A percentile compares a stretch with the other conserved stretches of the same genome.
Evolutionary conservation across 306 rosid genomes (phyloP).

Genomic region (Gastrolobium bilobum): DNA sequence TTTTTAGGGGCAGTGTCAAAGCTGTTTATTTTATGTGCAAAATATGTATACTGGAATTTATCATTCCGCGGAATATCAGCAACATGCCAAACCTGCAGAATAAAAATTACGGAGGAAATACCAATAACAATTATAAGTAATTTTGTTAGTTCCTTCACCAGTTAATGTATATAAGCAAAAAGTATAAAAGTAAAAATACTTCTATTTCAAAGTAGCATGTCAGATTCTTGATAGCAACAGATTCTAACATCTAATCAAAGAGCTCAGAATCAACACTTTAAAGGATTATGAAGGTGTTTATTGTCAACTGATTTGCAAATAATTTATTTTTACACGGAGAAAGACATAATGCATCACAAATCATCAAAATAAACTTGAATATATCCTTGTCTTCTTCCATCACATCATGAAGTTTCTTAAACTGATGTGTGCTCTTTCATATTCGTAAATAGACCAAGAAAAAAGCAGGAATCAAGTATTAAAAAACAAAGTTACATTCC

Average conservation of each 20-base stretch:
- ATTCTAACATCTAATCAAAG: too few species aligned
- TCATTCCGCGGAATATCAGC: slow-evolving; percentile 73
- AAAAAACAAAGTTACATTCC: background rate
- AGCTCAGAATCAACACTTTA: background rate
- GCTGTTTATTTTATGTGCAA: slow-evolving; percentile 86
- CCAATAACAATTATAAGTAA: background rate
- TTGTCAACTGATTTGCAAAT: background rate
- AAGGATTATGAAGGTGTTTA: slow-evolving; percentile 11
- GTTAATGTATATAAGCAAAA: background rate
- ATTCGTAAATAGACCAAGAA: too few species aligned
- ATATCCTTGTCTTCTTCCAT: background rate
- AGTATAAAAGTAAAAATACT: background rate
- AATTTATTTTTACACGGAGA: background rate
- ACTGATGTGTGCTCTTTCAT: background rate
- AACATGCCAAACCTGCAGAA: slow-evolving; percentile 74
- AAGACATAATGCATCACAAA: slow-evolving; percentile 19
- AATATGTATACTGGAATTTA: slow-evolving; percentile 77
- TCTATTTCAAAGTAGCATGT: background rate
- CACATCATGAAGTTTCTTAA: slow-evolving; percentile 9
- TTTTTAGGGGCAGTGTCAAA: slow-evolving; percentile 76
- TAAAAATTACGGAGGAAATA: background rate
- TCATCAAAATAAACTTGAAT: slow-evolving; percentile 2
- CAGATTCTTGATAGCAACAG: background rate
- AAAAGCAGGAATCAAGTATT: too few species aligned
- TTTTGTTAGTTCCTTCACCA: background rate